Conservation (phyloP, 108 stramenopile species). For the Mediolabrus comicus region DNA sequence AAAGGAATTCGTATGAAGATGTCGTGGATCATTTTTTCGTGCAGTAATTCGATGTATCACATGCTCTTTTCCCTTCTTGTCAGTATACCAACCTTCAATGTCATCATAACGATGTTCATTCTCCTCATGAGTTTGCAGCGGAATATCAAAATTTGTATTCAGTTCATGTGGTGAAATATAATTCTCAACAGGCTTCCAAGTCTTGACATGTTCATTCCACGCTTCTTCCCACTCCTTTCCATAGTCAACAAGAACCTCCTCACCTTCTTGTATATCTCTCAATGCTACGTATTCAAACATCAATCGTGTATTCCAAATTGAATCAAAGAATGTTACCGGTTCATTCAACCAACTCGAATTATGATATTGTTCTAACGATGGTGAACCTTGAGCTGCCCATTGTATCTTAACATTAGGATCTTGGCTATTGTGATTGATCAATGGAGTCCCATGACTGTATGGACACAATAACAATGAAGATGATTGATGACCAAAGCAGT, state of each 20-base stretch:
- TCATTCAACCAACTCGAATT: slow-evolving; percentile 31
- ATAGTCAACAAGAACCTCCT: slow-evolving; percentile 75
- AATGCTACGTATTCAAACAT: slow-evolving; percentile 57
- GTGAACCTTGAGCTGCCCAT: slow-evolving; percentile 33
- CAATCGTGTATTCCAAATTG: slow-evolving; percentile 4
- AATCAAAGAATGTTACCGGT: slow-evolving; percentile 15
- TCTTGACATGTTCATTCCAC: slow-evolving; percentile 63
- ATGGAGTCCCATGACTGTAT: slow-evolving; percentile 58
- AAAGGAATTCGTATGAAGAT: slow-evolving; percentile 13
- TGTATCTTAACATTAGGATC: slow-evolving; percentile 51
- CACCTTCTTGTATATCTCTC: slow-evolving; percentile 48
- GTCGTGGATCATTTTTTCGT: not conserved
- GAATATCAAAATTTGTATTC: slow-evolving; percentile 16
- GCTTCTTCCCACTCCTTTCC: slow-evolving; percentile 69
- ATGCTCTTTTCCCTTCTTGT: slow-evolving; percentile 1
- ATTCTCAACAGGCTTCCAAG: slow-evolving; percentile 38
- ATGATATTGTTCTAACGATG: slow-evolving; percentile 25
- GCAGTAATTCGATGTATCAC: slow-evolving; percentile 6
- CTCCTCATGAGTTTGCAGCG: slow-evolving; percentile 14
- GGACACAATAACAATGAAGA: slow-evolving; percentile 65
- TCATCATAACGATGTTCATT: slow-evolving; percentile 6
- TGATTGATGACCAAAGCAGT: slow-evolving; percentile 69
- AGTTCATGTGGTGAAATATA: slow-evolving; percentile 39
- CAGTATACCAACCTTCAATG: slow-evolving; percentile 2
- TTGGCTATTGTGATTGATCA: slow-evolving; percentile 60